phyloP scores from a whole-genome alignment of 345 rosid species.

The Linum usitatissimum region DNA sequence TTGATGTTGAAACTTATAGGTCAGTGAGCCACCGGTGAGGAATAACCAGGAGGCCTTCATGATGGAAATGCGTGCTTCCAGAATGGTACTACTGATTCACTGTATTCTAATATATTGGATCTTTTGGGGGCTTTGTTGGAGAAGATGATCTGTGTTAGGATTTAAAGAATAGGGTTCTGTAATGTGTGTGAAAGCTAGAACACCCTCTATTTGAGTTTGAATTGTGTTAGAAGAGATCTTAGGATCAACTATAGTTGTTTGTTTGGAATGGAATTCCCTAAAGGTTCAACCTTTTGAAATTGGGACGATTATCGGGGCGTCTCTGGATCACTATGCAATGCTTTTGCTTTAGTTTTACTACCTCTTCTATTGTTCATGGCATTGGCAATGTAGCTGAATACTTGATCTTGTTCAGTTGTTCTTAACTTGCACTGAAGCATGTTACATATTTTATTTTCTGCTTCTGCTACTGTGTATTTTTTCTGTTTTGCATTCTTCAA shows the following conservation, averaged over 20 bases:
- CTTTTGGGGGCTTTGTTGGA: background rate
- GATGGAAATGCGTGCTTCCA: slow-evolving; percentile 97
- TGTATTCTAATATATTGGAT: too few relatives aligned
- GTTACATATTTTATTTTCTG: background rate
- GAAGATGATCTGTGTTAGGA: background rate
- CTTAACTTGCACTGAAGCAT: too few relatives aligned
- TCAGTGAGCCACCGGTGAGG: slow-evolving; percentile 63
- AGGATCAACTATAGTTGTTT: background rate
- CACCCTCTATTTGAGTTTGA: background rate
- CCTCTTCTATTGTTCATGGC: too few relatives aligned
- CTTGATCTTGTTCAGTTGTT: too few relatives aligned
- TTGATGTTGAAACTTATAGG: slow-evolving; percentile 29
- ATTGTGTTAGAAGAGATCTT: background rate
- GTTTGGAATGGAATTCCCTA: background rate
- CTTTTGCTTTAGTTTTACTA: too few relatives aligned
- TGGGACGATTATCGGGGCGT: background rate
- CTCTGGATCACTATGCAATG: background rate
- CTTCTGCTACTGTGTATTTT: background rate
- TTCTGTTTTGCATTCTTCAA: background rate
- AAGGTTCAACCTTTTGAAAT: background rate
- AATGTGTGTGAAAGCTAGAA: background rate
- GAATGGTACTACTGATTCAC: slow-evolving; percentile 42
- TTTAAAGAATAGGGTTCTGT: background rate
- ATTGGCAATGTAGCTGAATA: too few relatives aligned
- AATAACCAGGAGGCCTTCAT: slow-evolving; percentile 79